Evolutionary conservation across 495 filamentous ascomycete species (phyloP).

Genomic region (Lasiosphaeriaceae sp.): DNA sequence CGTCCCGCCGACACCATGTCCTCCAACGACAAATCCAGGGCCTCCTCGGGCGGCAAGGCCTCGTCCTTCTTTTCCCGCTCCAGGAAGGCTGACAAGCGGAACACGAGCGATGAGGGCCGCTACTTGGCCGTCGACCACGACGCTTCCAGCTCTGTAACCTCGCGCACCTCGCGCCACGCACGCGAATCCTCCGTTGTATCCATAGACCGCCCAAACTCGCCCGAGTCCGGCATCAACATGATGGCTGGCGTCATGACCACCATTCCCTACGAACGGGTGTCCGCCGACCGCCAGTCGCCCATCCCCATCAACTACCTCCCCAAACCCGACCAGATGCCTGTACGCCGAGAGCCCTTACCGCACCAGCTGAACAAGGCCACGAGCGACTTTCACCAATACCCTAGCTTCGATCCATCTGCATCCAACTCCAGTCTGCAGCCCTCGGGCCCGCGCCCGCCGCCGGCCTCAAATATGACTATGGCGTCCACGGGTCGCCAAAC

Average conservation of each 20-base stretch:
- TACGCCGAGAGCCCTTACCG: constrained; percentile 68
- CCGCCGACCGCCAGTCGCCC: constrained; percentile 63
- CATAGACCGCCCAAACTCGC: constrained; percentile 56
- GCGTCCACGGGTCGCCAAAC: constrained; percentile 65
- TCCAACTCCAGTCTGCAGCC: constrained; percentile 53
- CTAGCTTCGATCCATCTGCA: constrained; percentile 58
- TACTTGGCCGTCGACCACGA: constrained; percentile 49
- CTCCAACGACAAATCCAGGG: constrained; percentile 70
- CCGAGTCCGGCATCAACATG: constrained; percentile 56
- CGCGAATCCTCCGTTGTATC: constrained; percentile 75
- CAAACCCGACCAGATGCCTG: constrained; percentile 59
- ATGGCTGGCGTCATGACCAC: constrained; percentile 84
- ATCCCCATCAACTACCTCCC: constrained; percentile 74
- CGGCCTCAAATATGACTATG: constrained; percentile 65
- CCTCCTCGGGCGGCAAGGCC: constrained; percentile 79
- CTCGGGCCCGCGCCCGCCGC: constrained; percentile 66
- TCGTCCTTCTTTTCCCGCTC: constrained; percentile 69
- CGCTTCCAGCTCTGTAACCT: constrained; percentile 53
- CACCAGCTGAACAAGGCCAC: constrained; percentile 75
- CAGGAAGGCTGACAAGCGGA: constrained; percentile 65
- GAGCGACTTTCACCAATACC: constrained; percentile 88
- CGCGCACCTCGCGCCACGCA: constrained; percentile 74
- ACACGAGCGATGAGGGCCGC: constrained; percentile 48
- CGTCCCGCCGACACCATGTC: constrained; percentile 46
- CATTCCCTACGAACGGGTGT: constrained; percentile 81